Percentiles rank a stretch among this genome's conserved stretches.
Conservation (phyloP, 1,139 yeast species). For the Suhomyces taliae region DNA sequence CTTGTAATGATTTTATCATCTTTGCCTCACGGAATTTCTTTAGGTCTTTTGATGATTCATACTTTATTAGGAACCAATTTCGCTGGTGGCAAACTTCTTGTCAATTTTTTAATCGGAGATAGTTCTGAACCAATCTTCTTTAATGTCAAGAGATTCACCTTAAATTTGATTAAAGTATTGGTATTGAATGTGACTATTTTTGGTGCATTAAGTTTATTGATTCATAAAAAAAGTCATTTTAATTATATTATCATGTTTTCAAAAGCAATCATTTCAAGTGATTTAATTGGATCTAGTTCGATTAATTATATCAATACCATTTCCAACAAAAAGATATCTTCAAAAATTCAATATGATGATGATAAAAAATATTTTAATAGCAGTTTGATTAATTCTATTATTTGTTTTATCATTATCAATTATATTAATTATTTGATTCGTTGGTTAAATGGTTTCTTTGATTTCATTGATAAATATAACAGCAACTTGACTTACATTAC, state of each 20-base stretch:
- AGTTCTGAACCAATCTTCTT: constrained; percentile 3
- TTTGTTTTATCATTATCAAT: constrained; percentile 32
- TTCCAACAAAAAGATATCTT: constrained; percentile 12
- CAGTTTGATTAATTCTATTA: constrained; percentile 26
- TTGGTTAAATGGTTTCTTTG: constrained; percentile 16
- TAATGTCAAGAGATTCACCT: constrained; percentile 4
- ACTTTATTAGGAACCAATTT: constrained; percentile 44
- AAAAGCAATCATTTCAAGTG: constrained; percentile 52
- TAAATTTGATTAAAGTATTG: constrained; percentile 11
- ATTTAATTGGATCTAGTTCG: constrained; percentile 43
- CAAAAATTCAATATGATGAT: constrained; percentile 19
- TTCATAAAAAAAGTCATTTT: constrained; percentile 33
- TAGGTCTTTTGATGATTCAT: constrained; percentile 37
- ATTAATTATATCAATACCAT: constrained; percentile 22
- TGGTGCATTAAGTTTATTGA: constrained; percentile 27
- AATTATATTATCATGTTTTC: constrained; percentile 46
- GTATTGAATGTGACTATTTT: constrained; percentile 33
- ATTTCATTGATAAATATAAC: constrained; percentile 12
- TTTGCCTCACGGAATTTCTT: constrained; percentile 43
- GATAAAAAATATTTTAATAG: constrained; percentile 18
- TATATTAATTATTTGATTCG: constrained; percentile 28
- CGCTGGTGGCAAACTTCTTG: constrained; percentile 42
- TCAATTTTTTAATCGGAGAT: constrained; percentile 26
- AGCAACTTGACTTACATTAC: constrained; percentile 13
- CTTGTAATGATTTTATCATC: constrained; percentile 40